These are phyloP conservation scores for Bretschneidera sinensis DNA, from an alignment of 345 rosid genomes.

Conservation along the genomic window DNA sequence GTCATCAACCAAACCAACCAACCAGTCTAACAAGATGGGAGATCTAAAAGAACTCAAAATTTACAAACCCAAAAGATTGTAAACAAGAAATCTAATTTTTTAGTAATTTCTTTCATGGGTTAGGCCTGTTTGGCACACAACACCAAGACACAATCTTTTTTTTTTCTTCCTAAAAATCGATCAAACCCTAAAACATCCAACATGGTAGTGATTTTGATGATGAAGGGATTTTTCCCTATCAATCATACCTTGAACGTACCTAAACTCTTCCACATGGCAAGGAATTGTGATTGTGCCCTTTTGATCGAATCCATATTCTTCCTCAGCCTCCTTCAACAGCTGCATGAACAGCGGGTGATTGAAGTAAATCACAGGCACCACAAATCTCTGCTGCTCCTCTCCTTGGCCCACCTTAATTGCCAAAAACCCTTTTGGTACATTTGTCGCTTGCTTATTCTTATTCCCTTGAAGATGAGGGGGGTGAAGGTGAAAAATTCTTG, in stretches of 20 bases:
- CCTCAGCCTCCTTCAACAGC: slow-evolving; percentile 55
- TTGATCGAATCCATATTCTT: slow-evolving; percentile 63
- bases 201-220: slow-evolving; percentile 40
- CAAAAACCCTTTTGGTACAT: slow-evolving; percentile 56
- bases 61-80: too few relatives aligned
- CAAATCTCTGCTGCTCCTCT: slow-evolving; percentile 44
- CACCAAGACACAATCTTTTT: slow-evolving; percentile 13
- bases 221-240: slow-evolving; percentile 51
- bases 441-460: slow-evolving; percentile 33
- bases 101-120: slow-evolving; percentile 21
- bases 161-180: background rate
- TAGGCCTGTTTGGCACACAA: slow-evolving; percentile 39
- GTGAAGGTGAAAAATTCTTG: slow-evolving; percentile 21
- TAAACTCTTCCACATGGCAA: slow-evolving; percentile 55
- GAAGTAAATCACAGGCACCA: slow-evolving; percentile 51
- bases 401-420: slow-evolving; percentile 54
- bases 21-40: too few relatives aligned
- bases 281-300: slow-evolving; percentile 60
- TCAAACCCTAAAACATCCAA: slow-evolving; percentile 68
- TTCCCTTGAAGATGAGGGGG: slow-evolving; percentile 15
- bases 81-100: too few relatives aligned
- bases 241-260: slow-evolving; percentile 49
- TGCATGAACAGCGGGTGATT: slow-evolving; percentile 61
- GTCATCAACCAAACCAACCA: too few relatives aligned
- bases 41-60: too few relatives aligned